phyloP scores from a whole-genome alignment of 371 early-diverging fungal species.

The Phascolomyces articulosus region DNA sequence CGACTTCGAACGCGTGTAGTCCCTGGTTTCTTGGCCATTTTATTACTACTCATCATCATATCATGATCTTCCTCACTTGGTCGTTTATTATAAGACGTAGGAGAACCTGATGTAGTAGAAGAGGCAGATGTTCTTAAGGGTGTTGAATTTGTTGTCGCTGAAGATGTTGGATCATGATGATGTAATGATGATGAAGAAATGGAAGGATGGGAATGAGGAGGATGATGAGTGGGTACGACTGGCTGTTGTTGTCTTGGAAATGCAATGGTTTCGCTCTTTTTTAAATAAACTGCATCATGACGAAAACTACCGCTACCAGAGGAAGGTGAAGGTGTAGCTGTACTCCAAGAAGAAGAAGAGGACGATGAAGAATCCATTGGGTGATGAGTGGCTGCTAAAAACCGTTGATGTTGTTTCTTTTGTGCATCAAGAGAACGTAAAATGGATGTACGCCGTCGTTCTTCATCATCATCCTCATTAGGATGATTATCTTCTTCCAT shows the following conservation, averaged over 20 bases:
- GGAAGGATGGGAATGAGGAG: neutral
- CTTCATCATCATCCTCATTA: slow-evolving; percentile 36
- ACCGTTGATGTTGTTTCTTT: slow-evolving; percentile 29
- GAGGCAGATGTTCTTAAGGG: neutral
- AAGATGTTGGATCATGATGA: too few relatives aligned
- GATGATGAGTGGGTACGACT: neutral
- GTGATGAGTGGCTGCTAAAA: slow-evolving; percentile 15
- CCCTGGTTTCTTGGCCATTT: neutral
- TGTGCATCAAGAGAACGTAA: slow-evolving; percentile 41
- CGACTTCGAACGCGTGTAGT: slow-evolving; percentile 21
- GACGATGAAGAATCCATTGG: neutral
- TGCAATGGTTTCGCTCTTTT: slow-evolving; percentile 30
- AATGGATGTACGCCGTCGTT: slow-evolving; percentile 35
- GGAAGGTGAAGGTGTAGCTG: neutral
- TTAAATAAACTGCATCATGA: slow-evolving; percentile 29
- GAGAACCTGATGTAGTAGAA: neutral
- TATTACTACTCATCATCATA: neutral
- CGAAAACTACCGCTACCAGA: neutral
- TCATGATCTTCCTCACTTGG: slow-evolving; percentile 1
- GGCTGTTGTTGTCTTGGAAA: slow-evolving; percentile 3
- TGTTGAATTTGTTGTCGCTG: neutral
- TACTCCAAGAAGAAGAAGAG: neutral
- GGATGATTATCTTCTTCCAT: neutral
- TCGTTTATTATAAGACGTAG: neutral
- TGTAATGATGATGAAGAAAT: neutral